Evolutionary conservation across 805 yeast species (phyloP).

Genomic region (Zygoascus ofunaensis): DNA sequence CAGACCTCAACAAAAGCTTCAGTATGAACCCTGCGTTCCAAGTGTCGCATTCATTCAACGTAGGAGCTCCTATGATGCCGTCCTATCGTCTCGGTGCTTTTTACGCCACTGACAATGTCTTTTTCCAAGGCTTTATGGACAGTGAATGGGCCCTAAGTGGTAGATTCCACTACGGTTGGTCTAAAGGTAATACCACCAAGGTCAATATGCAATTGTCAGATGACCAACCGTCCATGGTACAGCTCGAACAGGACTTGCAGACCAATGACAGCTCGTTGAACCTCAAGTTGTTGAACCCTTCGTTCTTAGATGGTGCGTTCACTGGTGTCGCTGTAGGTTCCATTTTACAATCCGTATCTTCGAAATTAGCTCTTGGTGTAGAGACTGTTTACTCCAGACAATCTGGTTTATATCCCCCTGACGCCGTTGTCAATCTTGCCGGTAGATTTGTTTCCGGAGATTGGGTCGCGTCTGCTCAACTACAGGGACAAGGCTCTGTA

Average conservation of each 20-base stretch:
- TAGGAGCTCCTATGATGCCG: conserved; percentile 79
- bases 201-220: conserved; percentile 79
- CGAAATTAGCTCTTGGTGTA: conserved; percentile 77
- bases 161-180: conserved; percentile 88
- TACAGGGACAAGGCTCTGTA: conserved; percentile 86
- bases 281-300: conserved; percentile 86
- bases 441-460: conserved; percentile 80
- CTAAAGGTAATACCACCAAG: conserved; percentile 65
- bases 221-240: conserved; percentile 88
- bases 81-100: conserved; percentile 86
- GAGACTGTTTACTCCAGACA: conserved; percentile 74
- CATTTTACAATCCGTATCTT: conserved; percentile 78
- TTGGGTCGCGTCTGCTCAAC: conserved; percentile 91
- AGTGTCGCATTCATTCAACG: conserved; percentile 84
- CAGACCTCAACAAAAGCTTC: conserved; percentile 89
- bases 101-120: conserved; percentile 75
- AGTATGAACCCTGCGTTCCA: conserved; percentile 91
- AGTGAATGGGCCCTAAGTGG: conserved; percentile 79
- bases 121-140: conserved; percentile 88
- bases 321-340: conserved; percentile 92
- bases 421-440: conserved; percentile 81
- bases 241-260: conserved; percentile 91
- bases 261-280: conserved; percentile 82
- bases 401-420: conserved; percentile 71
- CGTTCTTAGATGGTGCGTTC: conserved; percentile 61